Conservation (phyloP, 345 rosid genomes). For the Eucalyptus grandis region DNA sequence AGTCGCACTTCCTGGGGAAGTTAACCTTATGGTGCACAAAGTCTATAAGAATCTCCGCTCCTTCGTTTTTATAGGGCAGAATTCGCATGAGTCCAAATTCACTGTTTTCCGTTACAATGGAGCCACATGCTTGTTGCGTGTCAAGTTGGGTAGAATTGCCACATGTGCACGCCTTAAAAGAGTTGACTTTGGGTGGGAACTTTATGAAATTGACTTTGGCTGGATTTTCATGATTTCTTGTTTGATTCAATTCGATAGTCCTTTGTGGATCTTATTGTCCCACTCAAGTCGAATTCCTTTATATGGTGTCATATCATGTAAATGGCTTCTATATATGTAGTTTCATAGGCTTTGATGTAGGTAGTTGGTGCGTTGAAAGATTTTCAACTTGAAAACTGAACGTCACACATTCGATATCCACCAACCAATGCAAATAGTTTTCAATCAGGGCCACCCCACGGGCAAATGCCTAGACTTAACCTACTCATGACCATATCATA, state of each 20-base stretch:
- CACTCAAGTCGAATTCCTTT: not conserved
- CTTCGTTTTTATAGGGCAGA: not conserved
- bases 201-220: not conserved
- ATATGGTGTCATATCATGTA: not conserved
- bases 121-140: not conserved
- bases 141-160: not conserved
- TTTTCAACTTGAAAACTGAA: accelerated
- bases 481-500: not conserved
- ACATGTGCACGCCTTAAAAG: not conserved
- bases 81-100: not conserved
- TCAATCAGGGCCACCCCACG: accelerated
- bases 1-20: not conserved
- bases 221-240: not conserved
- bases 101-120: not conserved
- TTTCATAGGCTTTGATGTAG: not conserved
- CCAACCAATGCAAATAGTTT: not conserved
- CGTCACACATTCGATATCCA: not conserved
- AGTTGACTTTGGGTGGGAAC: not conserved
- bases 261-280: not conserved
- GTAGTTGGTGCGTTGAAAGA: not conserved
- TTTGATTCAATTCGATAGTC: not conserved
- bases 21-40: not conserved
- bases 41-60: not conserved
- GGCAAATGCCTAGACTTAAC: not conserved
- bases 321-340: not conserved